These are phyloP conservation scores for Lantana camara DNA, from an alignment of 257 asterid species.

Conservation along the genomic window DNA sequence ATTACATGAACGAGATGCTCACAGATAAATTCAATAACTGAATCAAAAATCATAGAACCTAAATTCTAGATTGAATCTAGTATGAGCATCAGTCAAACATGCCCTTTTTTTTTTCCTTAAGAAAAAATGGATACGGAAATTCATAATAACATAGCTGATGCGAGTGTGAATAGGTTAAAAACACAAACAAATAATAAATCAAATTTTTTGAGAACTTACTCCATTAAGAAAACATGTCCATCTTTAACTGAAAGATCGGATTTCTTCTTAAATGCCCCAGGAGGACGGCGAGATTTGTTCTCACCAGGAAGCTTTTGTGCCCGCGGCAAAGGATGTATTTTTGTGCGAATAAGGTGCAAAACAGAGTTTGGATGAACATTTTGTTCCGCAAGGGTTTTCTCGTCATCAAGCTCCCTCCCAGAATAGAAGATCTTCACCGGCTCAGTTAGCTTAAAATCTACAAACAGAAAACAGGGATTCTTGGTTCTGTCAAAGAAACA, in stretches of 20 bases:
- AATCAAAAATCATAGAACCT: conserved; percentile 14
- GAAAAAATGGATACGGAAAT: conserved; percentile 3
- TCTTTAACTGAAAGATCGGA: conserved; percentile 97
- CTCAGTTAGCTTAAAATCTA: conserved; percentile 90
- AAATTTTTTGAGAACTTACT: conserved; percentile 59
- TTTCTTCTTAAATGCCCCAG: conserved; percentile 99
- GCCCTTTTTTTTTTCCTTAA: neutral
- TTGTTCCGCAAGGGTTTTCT: conserved; percentile 76
- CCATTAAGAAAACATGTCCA: conserved; percentile 96
- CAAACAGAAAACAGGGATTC: conserved; percentile 27
- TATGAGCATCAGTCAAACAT: neutral
- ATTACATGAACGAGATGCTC: neutral
- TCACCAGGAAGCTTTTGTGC: conserved; percentile 98
- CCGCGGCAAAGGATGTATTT: conserved; percentile 75
- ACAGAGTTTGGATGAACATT: conserved; percentile 83
- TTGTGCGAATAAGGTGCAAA: conserved; percentile 95
- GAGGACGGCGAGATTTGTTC: conserved; percentile 96
- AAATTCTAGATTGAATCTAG: conserved; percentile 1
- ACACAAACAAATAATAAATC: conserved; percentile 15
- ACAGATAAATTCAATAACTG: conserved; percentile 4
- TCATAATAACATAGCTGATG: neutral
- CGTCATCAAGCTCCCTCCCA: conserved; percentile 92
- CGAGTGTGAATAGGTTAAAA: conserved; percentile 18
- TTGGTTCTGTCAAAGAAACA: conserved; percentile 24
- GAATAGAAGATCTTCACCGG: conserved; percentile 82